Conservation (phyloP, 345 rosid species). For the Eucalyptus polyanthemos region DNA sequence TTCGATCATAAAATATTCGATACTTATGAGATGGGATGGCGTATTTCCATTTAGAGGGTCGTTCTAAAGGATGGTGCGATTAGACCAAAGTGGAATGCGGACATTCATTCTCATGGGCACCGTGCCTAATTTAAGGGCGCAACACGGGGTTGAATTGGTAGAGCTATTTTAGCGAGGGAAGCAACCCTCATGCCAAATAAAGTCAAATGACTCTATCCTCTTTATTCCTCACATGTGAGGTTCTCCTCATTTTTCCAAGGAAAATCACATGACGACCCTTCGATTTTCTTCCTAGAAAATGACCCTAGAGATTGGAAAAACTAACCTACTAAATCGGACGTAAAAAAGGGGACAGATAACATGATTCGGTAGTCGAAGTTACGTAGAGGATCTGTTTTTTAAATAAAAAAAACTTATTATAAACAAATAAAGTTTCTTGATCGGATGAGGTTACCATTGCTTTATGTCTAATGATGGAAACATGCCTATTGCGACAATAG, state of each 20-base stretch:
- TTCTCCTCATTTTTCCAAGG: background rate
- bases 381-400: background rate
- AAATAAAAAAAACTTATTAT: background rate
- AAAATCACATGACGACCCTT: background rate
- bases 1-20: background rate
- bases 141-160: background rate
- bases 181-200: background rate
- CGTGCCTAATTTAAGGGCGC: background rate
- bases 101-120: background rate
- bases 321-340: background rate
- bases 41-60: background rate
- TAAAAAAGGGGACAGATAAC: background rate
- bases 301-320: background rate
- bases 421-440: background rate
- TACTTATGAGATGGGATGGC: fast-evolving
- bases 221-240: background rate
- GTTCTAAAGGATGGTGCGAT: background rate
- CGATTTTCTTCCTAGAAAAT: background rate
- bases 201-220: background rate
- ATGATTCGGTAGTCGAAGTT: background rate
- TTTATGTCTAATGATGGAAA: background rate
- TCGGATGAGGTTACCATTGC: background rate
- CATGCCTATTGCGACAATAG: background rate
- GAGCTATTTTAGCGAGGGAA: background rate
- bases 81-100: background rate